Evolutionary conservation across 768 basidiomycete species (phyloP).

Genomic region (Leccinum olivaceopallidum): DNA sequence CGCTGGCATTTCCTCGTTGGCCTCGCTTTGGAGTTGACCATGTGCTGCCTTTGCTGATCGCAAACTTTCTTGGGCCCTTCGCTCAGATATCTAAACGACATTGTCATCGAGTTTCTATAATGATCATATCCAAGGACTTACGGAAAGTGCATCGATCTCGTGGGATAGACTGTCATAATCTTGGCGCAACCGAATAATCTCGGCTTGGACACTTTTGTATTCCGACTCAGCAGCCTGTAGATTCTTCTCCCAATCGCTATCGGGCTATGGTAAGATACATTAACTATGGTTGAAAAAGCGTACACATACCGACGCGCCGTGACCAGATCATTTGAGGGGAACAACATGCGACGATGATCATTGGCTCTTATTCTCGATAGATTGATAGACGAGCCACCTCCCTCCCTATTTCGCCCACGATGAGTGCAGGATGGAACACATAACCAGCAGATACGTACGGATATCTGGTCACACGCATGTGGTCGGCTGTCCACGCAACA

Average conservation of each 20-base stretch:
- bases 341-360: constrained; percentile 47
- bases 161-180: constrained; percentile 32
- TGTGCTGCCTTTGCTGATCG: constrained; percentile 38
- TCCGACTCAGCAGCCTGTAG: constrained; percentile 41
- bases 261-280: background rate
- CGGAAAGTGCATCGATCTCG: constrained; percentile 36
- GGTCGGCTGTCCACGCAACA: constrained; percentile 61
- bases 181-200: constrained; percentile 29
- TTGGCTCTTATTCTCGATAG: constrained; percentile 29
- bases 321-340: constrained; percentile 52
- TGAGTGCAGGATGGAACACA: background rate
- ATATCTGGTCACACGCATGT: constrained; percentile 63
- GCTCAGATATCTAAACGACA: constrained; percentile 22
- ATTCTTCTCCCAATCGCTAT: constrained; percentile 50
- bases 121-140: constrained; percentile 20
- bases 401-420: constrained; percentile 47
- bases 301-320: constrained; percentile 47
- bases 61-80: constrained; percentile 22
- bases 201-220: constrained; percentile 30
- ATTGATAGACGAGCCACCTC: constrained; percentile 58
- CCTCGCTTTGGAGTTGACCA: constrained; percentile 52
- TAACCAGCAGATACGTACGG: constrained; percentile 43
- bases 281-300: background rate
- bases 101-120: background rate
- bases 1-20: constrained; percentile 69